Evolutionary conservation across 1,139 yeast species (phyloP), one percentile per base, ranked within the genome.

Genomic region (Starmera stellimalicola): DNA sequence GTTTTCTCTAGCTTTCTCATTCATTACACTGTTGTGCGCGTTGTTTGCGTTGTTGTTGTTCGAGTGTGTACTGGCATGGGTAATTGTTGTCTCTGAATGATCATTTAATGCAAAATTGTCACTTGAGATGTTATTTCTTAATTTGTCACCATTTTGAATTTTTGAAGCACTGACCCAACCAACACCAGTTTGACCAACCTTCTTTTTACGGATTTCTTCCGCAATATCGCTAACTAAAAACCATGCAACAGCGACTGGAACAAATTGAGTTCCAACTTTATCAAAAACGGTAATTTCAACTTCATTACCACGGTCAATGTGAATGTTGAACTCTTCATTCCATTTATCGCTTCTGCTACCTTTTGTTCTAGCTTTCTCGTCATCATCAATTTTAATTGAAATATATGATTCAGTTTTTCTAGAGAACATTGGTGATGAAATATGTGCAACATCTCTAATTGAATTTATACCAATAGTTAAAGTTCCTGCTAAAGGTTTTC

Each of bases 171-270:
- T 73, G 11, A 84, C 82, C 98, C 97, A 91, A 27, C 93, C 95
- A 37, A 78, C 73, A 6, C 77, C 81, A 33, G 84, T 88, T 47
- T 74, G 76, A 24, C 79, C 88, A 17, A 83, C 93, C 45, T 84
- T 85, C 53, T 81, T 82, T 51, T 91, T 82, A 58, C 98, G 84
- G 36, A 91, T 69, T 44, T 91, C 97, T 60, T 91, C 98, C 1
- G 94, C 87, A 33, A 91, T 72, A 55, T 91, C 98, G 5, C 94
- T 77, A 26, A 91, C 68, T 28, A 91, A 70, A 26, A 88, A 71
- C 97, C 97, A 91, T 48, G 83, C 75, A 29, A 91, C 68, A 4
- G 95, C 98, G n/a, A 91, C 95, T 0, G 98, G 97, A 6, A 81
- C 75, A 37, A 67, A 59, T 30, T 68, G 69, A 34, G 68, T 71